A percentile compares a stretch with the other conserved stretches of the same genome.
These are phyloP conservation scores for Streptanthus diversifolius DNA, from an alignment of 345 rosid species.

Conservation along the genomic window DNA sequence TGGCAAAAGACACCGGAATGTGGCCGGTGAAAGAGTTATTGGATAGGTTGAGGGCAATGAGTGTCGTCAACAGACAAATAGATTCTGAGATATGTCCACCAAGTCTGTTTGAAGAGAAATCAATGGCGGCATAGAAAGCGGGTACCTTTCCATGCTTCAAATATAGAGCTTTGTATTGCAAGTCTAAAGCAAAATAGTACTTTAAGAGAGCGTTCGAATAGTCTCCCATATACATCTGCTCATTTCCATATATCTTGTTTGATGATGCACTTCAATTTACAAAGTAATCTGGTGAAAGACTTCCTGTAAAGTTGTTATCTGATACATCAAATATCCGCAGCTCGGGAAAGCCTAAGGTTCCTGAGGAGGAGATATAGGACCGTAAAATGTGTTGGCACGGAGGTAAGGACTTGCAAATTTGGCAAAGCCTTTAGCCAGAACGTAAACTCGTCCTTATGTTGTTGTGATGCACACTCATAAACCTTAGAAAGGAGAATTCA, in stretches of 20 bases:
- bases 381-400: constrained; percentile 4
- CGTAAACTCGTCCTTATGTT: neutral
- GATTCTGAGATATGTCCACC: constrained; percentile 9
- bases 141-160: neutral
- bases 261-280: constrained; percentile 1
- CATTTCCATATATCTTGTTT: neutral
- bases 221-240: neutral
- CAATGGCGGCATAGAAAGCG: constrained; percentile 10
- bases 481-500: neutral
- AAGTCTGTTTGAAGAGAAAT: constrained; percentile 2
- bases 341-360: neutral
- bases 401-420: neutral
- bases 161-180: constrained; percentile 5
- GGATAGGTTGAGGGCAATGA: constrained; percentile 14
- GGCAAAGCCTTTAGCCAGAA: constrained; percentile 15
- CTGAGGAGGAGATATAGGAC: constrained; percentile 22
- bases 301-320: neutral
- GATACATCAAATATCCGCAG: constrained; percentile 11
- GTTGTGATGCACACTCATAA: constrained; percentile 8
- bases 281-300: neutral
- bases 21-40: constrained; percentile 3
- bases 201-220: neutral
- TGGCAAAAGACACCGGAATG: neutral
- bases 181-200: neutral
- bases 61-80: neutral